These are phyloP conservation scores for Saturnispora saitoi DNA, from an alignment of 805 yeast genomes.

Conservation along the genomic window DNA sequence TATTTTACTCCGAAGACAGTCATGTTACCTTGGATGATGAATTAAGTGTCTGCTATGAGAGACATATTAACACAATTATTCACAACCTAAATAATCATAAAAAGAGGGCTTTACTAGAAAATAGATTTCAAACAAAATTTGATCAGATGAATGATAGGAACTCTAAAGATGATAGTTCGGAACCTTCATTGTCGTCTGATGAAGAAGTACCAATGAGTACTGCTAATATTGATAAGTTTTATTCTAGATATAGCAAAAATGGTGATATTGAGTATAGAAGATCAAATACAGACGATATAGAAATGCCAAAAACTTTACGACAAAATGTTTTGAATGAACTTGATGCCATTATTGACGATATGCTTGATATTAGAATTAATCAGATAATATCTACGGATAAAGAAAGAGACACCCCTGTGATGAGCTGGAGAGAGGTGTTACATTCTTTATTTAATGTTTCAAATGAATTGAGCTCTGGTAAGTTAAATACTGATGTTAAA, in stretches of 20 bases:
- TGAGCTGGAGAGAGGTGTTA: slow-evolving; percentile 2
- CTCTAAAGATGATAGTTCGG: background rate
- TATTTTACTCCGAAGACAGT: background rate
- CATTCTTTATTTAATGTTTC: background rate
- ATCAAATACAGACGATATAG: slow-evolving; percentile 3
- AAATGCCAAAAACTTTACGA: background rate
- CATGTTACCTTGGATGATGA: background rate
- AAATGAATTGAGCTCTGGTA: background rate
- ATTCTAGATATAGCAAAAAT: background rate
- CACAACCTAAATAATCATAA: background rate
- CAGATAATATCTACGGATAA: background rate
- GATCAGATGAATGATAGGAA: background rate
- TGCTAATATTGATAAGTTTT: background rate
- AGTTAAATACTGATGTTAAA: background rate
- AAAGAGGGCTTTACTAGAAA: background rate
- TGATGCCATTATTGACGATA: slow-evolving; percentile 1
- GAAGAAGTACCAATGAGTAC: background rate
- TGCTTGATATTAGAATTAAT: background rate
- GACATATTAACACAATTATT: background rate
- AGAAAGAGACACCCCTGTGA: background rate
- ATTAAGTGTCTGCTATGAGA: background rate
- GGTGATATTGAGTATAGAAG: background rate
- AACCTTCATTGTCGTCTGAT: background rate
- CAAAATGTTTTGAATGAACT: background rate
- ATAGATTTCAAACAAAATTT: background rate